Percentiles rank a stretch among this genome's conserved stretches.
Conservation (phyloP, 2,329 filamentous ascomycete species). For the Colletotrichum eremochloae region DNA sequence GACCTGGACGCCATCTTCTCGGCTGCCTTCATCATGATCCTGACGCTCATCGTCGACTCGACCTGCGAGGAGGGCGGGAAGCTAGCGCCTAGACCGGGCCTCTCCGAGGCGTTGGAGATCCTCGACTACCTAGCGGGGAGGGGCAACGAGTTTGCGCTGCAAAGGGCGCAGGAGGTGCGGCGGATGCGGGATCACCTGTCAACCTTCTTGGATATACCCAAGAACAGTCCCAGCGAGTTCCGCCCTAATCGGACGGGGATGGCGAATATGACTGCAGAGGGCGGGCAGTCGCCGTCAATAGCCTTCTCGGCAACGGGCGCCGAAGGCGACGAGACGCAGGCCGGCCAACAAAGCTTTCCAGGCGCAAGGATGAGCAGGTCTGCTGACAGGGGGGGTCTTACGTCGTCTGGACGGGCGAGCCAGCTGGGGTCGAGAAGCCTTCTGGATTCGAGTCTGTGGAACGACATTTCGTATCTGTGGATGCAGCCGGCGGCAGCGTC, state of each 20-base stretch:
- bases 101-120: conserved; percentile 47
- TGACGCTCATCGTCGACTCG: conserved; percentile 44
- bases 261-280: too few relatives aligned
- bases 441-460: conserved; percentile 38
- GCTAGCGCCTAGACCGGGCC: conserved; percentile 46
- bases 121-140: conserved; percentile 48
- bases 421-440: conserved; percentile 30
- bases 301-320: neutral
- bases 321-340: neutral
- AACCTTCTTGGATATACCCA: conserved; percentile 27
- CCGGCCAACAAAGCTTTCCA: too few relatives aligned
- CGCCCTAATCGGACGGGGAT: neutral
- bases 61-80: conserved; percentile 46
- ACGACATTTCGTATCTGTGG: conserved; percentile 37
- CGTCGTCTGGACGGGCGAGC: conserved; percentile 14
- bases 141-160: conserved; percentile 46
- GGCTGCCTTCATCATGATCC: conserved; percentile 40
- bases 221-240: conserved; percentile 29
- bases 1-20: conserved; percentile 42
- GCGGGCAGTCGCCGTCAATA: neutral
- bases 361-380: neutral
- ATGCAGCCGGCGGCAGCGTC: neutral
- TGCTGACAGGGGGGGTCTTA: neutral
- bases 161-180: conserved; percentile 28
- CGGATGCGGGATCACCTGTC: conserved; percentile 33